A percentile compares a stretch with the other conserved stretches of the same genome.
Evolutionary conservation across 139 green algal genomes (phyloP).

Genomic region (Chlamydomonas sp.): DNA sequence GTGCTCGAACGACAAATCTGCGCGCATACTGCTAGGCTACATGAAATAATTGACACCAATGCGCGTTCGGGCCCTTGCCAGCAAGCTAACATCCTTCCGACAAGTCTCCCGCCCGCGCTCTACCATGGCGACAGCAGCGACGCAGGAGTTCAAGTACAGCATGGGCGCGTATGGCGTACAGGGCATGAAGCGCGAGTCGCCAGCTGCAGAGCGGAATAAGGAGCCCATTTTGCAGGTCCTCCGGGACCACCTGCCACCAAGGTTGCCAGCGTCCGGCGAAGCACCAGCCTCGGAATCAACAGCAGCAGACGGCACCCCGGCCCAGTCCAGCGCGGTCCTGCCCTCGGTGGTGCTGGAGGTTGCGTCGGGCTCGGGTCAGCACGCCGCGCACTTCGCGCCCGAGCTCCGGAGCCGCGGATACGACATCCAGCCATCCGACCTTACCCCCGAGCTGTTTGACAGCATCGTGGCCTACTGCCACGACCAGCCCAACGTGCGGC

Average conservation of each 20-base stretch:
- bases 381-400: constrained; percentile 50
- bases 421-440: constrained; percentile 59
- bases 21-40: no score
- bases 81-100: no score
- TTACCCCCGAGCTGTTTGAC: constrained; percentile 29
- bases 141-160: not conserved
- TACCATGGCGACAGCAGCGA: not conserved
- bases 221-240: constrained; percentile 18
- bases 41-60: no score
- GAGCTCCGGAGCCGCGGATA: constrained; percentile 32
- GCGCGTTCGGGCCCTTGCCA: no score
- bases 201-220: constrained; percentile 40
- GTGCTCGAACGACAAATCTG: no score
- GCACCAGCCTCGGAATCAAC: not conserved
- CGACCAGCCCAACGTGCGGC: constrained; percentile 35
- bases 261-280: not conserved
- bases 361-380: constrained; percentile 63
- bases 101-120: not conserved
- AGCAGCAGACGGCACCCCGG: no score
- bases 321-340: not conserved
- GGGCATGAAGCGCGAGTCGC: constrained; percentile 18
- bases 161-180: constrained; percentile 25
- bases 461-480: constrained; percentile 21
- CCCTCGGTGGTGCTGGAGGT: constrained; percentile 35
- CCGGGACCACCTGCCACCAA: not conserved